Percentiles rank a stretch among this genome's conserved stretches.
Evolutionary conservation across 1,284 basidiomycete genomes (phyloP).

Genomic region (Tilletia horrida): DNA sequence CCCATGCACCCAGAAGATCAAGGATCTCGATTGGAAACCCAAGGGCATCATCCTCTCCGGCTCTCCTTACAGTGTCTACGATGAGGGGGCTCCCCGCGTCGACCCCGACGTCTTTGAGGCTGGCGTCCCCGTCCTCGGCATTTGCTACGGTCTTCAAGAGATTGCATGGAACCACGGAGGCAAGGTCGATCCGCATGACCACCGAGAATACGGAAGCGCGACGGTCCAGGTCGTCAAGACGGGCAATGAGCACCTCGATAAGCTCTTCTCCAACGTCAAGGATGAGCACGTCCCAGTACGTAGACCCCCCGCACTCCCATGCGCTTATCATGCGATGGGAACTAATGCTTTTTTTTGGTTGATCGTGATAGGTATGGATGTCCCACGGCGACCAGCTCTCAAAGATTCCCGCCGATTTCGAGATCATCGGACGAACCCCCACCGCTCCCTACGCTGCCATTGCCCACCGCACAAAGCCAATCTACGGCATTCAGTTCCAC

Average conservation of each 20-base stretch:
- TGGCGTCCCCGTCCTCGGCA: slow-evolving; percentile 88
- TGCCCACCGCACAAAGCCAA: slow-evolving; percentile 80
- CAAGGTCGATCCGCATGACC: slow-evolving; percentile 80
- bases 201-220: slow-evolving; percentile 93
- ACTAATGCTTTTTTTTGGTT: neutral
- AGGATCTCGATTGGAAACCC: slow-evolving; percentile 86
- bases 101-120: slow-evolving; percentile 91
- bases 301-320: neutral
- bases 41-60: slow-evolving; percentile 98
- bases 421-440: slow-evolving; percentile 79
- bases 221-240: slow-evolving; percentile 72
- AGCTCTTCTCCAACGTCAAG: slow-evolving; percentile 79
- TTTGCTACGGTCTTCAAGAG: slow-evolving; percentile 99
- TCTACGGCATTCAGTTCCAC: slow-evolving; percentile 98
- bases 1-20: slow-evolving; percentile 90
- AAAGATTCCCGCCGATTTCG: slow-evolving; percentile 75
- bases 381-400: slow-evolving; percentile 95
- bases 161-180: slow-evolving; percentile 87
- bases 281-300: slow-evolving; percentile 60
- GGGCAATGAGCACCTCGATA: slow-evolving; percentile 63
- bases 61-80: slow-evolving; percentile 97
- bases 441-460: slow-evolving; percentile 91
- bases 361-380: slow-evolving; percentile 85
- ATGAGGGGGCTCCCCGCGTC: slow-evolving; percentile 84
- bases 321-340: too few species aligned